Conservation (phyloP, 306 rosid genomes). For the Castanospermum australe region DNA sequence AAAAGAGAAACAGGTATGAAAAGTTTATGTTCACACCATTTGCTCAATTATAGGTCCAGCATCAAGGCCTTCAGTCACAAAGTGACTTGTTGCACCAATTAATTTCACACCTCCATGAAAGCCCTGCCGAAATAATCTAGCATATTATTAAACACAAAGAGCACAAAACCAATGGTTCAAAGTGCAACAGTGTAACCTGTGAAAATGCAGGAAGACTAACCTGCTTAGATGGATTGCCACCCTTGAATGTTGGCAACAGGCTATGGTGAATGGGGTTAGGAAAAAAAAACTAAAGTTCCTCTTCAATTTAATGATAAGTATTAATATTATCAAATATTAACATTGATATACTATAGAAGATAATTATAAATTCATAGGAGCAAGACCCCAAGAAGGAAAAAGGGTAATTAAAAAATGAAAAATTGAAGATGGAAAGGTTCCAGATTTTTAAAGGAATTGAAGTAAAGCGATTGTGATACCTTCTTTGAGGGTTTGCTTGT, state of each 20-base stretch:
- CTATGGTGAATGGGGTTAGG: constrained; percentile 57
- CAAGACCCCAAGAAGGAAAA: no score
- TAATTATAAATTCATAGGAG: no score
- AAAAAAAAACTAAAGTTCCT: not conserved
- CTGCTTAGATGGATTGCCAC: constrained; percentile 66
- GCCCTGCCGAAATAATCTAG: constrained; percentile 60
- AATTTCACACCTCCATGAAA: constrained; percentile 72
- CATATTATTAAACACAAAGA: constrained; percentile 34
- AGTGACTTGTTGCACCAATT: no score
- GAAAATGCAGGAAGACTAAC: constrained; percentile 23
- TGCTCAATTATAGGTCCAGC: constrained; percentile 71
- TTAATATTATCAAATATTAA: not conserved
- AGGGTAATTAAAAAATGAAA: no score
- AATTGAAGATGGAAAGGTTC: no score
- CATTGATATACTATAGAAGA: no score
- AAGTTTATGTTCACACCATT: constrained; percentile 45
- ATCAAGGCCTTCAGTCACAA: constrained; percentile 71
- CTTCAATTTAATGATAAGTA: not conserved
- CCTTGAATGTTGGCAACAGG: constrained; percentile 72
- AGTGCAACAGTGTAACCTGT: not conserved
- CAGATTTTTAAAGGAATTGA: no score
- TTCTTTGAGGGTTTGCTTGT: no score
- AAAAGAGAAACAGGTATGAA: not conserved
- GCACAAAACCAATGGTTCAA: not conserved
- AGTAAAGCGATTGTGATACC: no score